Conservation (phyloP, 2,329 filamentous ascomycete genomes). For the Beauveria bassiana region DNA sequence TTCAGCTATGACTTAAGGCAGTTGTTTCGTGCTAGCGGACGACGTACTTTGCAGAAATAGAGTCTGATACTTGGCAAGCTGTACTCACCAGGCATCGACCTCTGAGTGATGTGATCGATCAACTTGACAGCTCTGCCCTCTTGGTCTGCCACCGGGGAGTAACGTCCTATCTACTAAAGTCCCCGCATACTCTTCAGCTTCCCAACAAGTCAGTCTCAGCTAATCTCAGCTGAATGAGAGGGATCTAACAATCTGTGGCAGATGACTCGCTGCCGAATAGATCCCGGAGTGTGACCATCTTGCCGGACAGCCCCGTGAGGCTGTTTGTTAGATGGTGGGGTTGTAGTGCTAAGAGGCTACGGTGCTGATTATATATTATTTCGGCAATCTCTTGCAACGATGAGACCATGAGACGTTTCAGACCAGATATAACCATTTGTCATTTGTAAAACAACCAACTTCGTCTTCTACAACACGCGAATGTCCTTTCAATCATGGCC, state of each 20-base stretch:
- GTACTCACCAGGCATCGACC: too few species aligned
- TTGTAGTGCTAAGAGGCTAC: background rate
- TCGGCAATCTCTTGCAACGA: background rate
- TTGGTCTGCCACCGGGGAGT: background rate
- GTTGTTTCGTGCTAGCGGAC: too few species aligned
- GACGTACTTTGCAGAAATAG: too few species aligned
- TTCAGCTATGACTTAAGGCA: too few species aligned
- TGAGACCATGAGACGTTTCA: background rate
- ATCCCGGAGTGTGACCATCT: background rate
- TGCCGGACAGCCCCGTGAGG: background rate
- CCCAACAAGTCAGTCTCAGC: background rate
- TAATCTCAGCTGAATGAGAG: background rate
- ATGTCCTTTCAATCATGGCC: background rate
- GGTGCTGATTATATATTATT: background rate
- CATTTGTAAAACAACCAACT: background rate
- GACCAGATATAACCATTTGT: background rate
- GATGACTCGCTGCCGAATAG: background rate
- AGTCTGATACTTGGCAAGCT: too few species aligned
- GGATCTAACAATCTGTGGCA: background rate
- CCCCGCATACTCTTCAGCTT: background rate
- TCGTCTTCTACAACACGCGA: background rate
- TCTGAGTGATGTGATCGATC: background rate
- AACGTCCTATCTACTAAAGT: background rate
- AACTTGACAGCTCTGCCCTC: background rate
- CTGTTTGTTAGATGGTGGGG: background rate